phyloP scores from a whole-genome alignment of 441 rosid species.

The Gossypium schwendimanii region DNA sequence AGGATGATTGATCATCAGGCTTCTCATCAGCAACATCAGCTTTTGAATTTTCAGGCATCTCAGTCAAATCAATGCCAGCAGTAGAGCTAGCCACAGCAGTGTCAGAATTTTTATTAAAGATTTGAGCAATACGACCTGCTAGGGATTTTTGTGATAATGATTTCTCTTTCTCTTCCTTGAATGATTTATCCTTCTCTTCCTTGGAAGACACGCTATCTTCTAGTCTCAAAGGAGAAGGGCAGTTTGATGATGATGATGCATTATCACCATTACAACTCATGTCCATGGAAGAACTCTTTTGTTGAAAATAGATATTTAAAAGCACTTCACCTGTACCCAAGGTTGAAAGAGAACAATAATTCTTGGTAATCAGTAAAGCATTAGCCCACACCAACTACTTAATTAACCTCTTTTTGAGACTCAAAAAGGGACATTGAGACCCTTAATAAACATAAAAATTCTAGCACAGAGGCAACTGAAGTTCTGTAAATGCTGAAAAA shows the following conservation, averaged over 20 bases:
- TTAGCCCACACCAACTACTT: neutral
- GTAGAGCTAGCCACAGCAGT: conserved; percentile 20
- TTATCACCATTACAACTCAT: conserved; percentile 23
- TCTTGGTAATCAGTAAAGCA: neutral
- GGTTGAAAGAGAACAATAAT: neutral
- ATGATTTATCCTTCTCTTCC: neutral
- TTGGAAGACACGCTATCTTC: conserved; percentile 34
- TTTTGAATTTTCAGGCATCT: conserved; percentile 34
- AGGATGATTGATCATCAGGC: conserved; percentile 43
- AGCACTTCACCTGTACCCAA: conserved; percentile 70
- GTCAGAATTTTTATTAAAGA: conserved; percentile 62
- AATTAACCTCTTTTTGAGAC: neutral
- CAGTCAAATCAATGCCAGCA: conserved; percentile 41
- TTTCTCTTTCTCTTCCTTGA: conserved; percentile 50
- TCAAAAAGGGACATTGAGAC: neutral
- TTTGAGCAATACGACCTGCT: conserved; percentile 70
- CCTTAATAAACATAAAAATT: neutral
- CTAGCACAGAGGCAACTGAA: neutral
- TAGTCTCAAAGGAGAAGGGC: conserved; percentile 36
- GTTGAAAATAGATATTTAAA: conserved; percentile 50
- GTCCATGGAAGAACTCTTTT: conserved; percentile 39
- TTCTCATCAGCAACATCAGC: conserved; percentile 32
- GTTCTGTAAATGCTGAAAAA: neutral
- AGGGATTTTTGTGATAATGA: conserved; percentile 40
- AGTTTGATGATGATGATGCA: conserved; percentile 27